A percentile compares a stretch with the other conserved stretches of the same genome.
Conservation (phyloP, 352 stramenopile genomes). For the Phytophthora ramorum region DNA sequence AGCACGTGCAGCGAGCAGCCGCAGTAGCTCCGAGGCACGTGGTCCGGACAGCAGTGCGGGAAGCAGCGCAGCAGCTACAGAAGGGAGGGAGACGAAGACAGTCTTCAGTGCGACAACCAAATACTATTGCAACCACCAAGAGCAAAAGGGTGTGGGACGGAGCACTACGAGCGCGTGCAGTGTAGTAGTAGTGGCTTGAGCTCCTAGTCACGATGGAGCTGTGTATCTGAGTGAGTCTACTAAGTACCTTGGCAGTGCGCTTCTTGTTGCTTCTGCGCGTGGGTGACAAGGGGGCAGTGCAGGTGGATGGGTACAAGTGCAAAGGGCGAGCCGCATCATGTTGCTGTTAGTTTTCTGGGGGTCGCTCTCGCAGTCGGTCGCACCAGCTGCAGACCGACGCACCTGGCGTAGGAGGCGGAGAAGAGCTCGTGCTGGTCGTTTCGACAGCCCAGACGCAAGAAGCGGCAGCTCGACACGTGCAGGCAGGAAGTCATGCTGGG, state of each 20-base stretch:
- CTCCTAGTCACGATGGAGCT: background rate
- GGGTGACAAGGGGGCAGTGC: background rate
- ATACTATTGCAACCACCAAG: background rate
- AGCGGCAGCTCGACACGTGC: constrained; percentile 10
- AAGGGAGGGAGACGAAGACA: background rate
- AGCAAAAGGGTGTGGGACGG: too few relatives aligned
- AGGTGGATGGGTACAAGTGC: background rate
- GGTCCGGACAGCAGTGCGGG: constrained; percentile 45
- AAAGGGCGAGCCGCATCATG: background rate
- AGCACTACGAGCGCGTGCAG: too few relatives aligned
- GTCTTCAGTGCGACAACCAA: background rate
- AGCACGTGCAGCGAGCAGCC: constrained; percentile 36
- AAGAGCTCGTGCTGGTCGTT: constrained; percentile 21
- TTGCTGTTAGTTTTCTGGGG: background rate
- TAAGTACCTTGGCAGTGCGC: constrained; percentile 22
- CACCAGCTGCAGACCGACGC: background rate
- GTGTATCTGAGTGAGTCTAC: background rate
- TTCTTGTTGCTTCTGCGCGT: constrained; percentile 29
- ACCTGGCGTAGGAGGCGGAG: constrained; percentile 23
- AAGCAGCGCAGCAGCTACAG: constrained; percentile 41
- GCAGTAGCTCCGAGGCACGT: constrained; percentile 44
- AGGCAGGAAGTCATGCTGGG: constrained; percentile 8
- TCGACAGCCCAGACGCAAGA: constrained; percentile 22
- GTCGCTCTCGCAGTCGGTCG: background rate
- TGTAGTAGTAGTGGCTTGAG: background rate